Base-by-base conservation (phyloP, 768 basidiomycete genomes). In the Hortiboletus campestris region DNA sequence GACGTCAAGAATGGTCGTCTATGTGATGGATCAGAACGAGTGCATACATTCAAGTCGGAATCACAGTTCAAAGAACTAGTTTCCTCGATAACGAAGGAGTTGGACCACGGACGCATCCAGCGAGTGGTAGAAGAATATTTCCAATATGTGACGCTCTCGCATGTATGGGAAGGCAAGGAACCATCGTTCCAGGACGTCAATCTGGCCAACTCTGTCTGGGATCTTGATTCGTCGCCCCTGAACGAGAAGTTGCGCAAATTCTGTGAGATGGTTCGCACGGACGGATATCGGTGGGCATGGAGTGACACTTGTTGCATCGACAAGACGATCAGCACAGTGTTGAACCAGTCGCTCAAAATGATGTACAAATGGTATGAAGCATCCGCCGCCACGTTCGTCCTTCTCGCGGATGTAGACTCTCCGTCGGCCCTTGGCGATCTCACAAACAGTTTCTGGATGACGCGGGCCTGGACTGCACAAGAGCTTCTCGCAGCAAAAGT, bases 271-370 rank as follows among this genome's bases (percentile, higher is more conserved):
- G 49, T 51, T 19, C 48, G 39, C 12, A 29, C 9, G 3, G 55
- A 56, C 10, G 57, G 58, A 19, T 60, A 49, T 25, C 54, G 57
- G 31, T 63, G 61, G 62, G 56, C 53, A 1, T 61, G 60, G 58
- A 49, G 46, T 1, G 58, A 61, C 16, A 56, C 58, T 2, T n/a
- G n/a, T n/a, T n/a, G n/a, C n/a, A n/a, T n/a, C n/a, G n/a, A n/a
- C n/a, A n/a, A n/a, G n/a, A n/a, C n/a, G n/a, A n/a, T n/a, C n/a
- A n/a, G n/a, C n/a, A n/a, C n/a, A n/a, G n/a, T n/a, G n/a, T n/a
- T n/a, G n/a, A n/a, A n/a, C n/a, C n/a, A n/a, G n/a, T n/a, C n/a
- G n/a, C n/a, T n/a, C n/a, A n/a, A n/a, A n/a, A 46, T 51, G 46
- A 56, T 61, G 58, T 61, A 62, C 48, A 46, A 19, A 10, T 60